phyloP scores from a whole-genome alignment of 2,329 filamentous ascomycete species.

The Talaromyces sp. region DNA sequence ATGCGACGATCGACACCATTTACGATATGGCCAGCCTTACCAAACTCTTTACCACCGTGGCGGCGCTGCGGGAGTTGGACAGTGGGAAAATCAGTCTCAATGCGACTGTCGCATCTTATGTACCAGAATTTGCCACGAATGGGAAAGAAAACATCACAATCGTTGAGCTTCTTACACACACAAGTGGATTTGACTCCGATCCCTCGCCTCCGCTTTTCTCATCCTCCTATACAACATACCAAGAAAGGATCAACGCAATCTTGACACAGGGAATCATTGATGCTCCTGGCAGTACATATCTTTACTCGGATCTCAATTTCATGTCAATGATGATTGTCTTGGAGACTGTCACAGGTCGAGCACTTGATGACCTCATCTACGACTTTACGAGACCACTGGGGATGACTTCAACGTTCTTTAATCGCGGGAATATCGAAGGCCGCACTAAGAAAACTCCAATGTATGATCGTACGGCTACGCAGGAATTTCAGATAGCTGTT shows the following conservation, averaged over 20 bases:
- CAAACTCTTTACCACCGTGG: constrained; percentile 33
- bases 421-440: constrained; percentile 27
- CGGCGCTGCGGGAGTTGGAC: constrained; percentile 27
- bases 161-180: constrained; percentile 28
- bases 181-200: constrained; percentile 26
- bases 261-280: constrained; percentile 21
- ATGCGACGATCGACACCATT: constrained; percentile 28
- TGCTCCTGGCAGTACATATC: constrained; percentile 21
- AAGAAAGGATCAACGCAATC: constrained; percentile 21
- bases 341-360: constrained; percentile 21
- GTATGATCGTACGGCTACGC: constrained; percentile 23
- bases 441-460: constrained; percentile 9
- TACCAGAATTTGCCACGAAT: constrained; percentile 27
- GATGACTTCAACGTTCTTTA: constrained; percentile 28
- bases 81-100: constrained; percentile 12
- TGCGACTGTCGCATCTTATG: constrained; percentile 24
- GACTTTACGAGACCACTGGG: constrained; percentile 21
- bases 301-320: constrained; percentile 33
- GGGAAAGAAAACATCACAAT: constrained; percentile 31
- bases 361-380: constrained; percentile 21
- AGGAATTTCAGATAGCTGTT: constrained; percentile 29
- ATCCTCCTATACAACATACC: constrained; percentile 18
- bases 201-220: constrained; percentile 22
- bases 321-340: constrained; percentile 27
- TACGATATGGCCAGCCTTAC: constrained; percentile 37